Conservation (phyloP, 139 green algal species). For the Zygnema cylindricum region DNA sequence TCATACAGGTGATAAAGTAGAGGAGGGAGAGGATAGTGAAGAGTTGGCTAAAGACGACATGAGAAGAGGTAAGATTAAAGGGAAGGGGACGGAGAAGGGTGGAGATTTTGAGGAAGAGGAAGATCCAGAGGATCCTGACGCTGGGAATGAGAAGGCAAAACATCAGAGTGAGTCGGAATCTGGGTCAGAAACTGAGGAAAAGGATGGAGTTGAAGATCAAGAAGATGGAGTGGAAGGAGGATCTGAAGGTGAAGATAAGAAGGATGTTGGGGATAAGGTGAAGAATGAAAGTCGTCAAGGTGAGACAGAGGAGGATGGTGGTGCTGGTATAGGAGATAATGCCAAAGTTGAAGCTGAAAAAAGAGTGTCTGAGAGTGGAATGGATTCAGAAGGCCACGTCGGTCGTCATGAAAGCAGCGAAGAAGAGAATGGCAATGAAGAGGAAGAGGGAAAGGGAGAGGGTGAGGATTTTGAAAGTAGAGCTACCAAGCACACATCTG, state of each 20-base stretch:
- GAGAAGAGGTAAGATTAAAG: constrained; percentile 18
- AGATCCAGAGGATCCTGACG: not conserved
- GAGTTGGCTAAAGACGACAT: too few relatives aligned
- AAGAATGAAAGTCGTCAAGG: not conserved
- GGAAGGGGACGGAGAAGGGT: not conserved
- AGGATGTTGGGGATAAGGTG: not conserved
- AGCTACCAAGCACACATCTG: too few relatives aligned
- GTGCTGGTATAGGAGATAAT: not conserved
- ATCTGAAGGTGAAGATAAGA: not conserved
- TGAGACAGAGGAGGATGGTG: not conserved
- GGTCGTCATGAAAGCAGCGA: not conserved
- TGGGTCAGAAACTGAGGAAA: not conserved
- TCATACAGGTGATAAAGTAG: not conserved
- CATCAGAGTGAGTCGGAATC: not conserved
- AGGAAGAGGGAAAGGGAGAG: not conserved
- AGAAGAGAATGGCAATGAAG: not conserved
- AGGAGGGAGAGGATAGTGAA: not conserved
- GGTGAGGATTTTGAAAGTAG: not conserved
- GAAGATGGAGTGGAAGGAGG: not conserved
- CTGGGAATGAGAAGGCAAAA: not conserved
- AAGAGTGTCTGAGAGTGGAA: not conserved
- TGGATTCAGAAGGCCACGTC: not conserved
- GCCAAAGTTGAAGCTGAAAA: not conserved
- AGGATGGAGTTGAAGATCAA: not conserved
- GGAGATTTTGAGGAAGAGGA: not conserved